A percentile compares a stretch with the other conserved stretches of the same genome.
Evolutionary conservation across 768 basidiomycete species (phyloP).

Genomic region (Trametes villosa): DNA sequence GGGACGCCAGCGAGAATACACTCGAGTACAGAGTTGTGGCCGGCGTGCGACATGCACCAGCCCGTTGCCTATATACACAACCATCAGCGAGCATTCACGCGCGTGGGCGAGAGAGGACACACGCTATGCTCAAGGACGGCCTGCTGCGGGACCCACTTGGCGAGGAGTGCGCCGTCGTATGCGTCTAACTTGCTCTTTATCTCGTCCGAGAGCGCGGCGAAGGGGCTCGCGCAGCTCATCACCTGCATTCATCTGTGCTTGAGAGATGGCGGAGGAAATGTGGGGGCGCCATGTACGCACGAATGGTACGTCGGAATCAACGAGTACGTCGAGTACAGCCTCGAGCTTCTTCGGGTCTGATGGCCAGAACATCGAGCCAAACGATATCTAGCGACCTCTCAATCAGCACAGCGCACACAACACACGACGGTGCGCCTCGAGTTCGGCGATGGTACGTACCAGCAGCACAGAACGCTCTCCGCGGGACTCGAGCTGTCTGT

Average conservation of each 20-base stretch:
- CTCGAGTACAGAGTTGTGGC: conserved; percentile 18
- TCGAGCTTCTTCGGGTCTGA: conserved; percentile 2
- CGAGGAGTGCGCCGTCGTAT: not conserved
- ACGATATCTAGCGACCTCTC: not conserved
- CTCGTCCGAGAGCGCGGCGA: not conserved
- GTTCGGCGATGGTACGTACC: conserved; percentile 1
- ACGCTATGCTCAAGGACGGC: conserved; percentile 2
- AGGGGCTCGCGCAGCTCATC: not conserved
- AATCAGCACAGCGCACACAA: not conserved
- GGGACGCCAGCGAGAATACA: conserved; percentile 9
- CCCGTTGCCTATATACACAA: not conserved
- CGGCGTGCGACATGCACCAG: conserved; percentile 16
- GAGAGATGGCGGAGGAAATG: not conserved
- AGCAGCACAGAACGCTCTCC: conserved; percentile 25
- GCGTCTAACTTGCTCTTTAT: not conserved
- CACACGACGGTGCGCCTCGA: not conserved
- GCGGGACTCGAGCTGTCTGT: conserved; percentile 5
- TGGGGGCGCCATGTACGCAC: conserved; percentile 3
- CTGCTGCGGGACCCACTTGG: conserved; percentile 8
- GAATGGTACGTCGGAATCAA: conserved; percentile 10
- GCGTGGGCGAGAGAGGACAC: not conserved
- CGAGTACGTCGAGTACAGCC: not conserved
- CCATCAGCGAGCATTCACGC: not conserved
- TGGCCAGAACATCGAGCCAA: conserved; percentile 15
- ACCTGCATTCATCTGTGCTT: not conserved